phyloP scores from a whole-genome alignment of 2,329 filamentous ascomycete genomes.

The Exophiala bonariae region DNA sequence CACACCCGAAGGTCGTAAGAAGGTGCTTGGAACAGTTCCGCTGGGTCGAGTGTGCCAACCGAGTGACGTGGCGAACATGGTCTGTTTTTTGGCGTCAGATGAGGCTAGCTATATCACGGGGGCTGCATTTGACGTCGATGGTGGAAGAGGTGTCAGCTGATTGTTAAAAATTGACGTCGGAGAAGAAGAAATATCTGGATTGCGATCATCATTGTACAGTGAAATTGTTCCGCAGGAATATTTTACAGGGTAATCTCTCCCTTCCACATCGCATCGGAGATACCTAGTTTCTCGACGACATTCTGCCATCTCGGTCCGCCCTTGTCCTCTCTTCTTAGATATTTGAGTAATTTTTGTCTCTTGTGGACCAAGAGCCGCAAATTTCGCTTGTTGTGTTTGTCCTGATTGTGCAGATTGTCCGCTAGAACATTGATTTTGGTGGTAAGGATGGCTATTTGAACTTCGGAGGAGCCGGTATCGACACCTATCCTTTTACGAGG shows the following conservation, averaged over 20 bases:
- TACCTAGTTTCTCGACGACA: slow-evolving; percentile 77
- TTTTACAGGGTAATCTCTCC: slow-evolving; percentile 76
- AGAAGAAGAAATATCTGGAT: not conserved
- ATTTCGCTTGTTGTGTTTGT: slow-evolving; percentile 94
- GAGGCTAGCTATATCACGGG: slow-evolving; percentile 26
- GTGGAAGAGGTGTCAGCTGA: slow-evolving; percentile 25
- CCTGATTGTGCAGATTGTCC: slow-evolving; percentile 70
- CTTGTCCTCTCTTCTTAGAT: slow-evolving; percentile 84
- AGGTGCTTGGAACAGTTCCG: slow-evolving; percentile 17
- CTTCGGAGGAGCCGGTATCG: slow-evolving; percentile 92
- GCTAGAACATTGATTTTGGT: slow-evolving; percentile 85
- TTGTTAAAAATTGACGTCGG: no score
- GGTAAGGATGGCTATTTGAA: slow-evolving; percentile 95
- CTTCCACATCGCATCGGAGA: slow-evolving; percentile 87
- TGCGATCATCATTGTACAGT: slow-evolving; percentile 16
- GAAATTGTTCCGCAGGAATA: slow-evolving; percentile 6
- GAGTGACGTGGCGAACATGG: slow-evolving; percentile 29
- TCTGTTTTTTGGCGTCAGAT: slow-evolving; percentile 25
- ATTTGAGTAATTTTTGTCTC: slow-evolving; percentile 83
- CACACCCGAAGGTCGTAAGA: slow-evolving; percentile 14
- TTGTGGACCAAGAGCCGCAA: slow-evolving; percentile 81
- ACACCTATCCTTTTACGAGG: slow-evolving; percentile 67
- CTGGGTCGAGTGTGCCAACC: slow-evolving; percentile 23
- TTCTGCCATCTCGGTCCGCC: slow-evolving; percentile 89
- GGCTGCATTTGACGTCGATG: slow-evolving; percentile 26